Percentiles rank a stretch among this genome's conserved stretches.
Conservation (phyloP, 805 yeast genomes). For the Candida dendrica region DNA sequence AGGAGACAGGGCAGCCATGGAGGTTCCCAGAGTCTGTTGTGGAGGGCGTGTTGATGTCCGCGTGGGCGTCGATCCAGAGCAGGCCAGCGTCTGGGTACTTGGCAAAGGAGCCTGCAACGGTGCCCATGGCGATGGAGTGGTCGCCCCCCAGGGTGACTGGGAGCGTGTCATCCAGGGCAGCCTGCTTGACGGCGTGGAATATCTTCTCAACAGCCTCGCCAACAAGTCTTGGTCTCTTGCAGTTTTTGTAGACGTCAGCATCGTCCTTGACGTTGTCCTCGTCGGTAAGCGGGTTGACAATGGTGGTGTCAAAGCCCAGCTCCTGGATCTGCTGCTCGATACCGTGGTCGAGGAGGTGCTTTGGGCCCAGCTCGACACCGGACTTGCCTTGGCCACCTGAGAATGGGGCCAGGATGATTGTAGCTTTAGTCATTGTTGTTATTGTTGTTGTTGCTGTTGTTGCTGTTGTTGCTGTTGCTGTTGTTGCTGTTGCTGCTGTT, state of each 20-base stretch:
- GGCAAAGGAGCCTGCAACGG: conserved; percentile 76
- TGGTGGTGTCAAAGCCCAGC: conserved; percentile 64
- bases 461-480: too few relatives aligned
- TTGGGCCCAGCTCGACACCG: conserved; percentile 95
- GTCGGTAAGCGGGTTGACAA: conserved; percentile 47
- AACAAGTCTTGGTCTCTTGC: conserved; percentile 74
- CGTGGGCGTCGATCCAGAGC: conserved; percentile 97
- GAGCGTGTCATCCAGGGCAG: conserved; percentile 42
- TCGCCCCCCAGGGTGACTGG: conserved; percentile 94
- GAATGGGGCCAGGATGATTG: conserved; percentile 86
- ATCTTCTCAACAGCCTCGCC: conserved; percentile 62
- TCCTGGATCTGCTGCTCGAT: conserved; percentile 51
- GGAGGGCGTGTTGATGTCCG: conserved; percentile 86
- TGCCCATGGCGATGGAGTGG: conserved; percentile 92
- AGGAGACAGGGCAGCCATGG: conserved; percentile 95
- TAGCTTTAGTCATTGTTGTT: conserved; percentile 29
- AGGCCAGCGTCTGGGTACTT: conserved; percentile 83
- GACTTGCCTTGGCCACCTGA: conserved; percentile 92
- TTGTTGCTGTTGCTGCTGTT: conserved; percentile 26
- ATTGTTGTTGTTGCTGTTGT: too few relatives aligned
- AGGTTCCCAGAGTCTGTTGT: conserved; percentile 84
- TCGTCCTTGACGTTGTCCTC: conserved; percentile 32
- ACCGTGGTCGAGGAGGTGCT: conserved; percentile 67
- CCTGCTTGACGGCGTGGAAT: conserved; percentile 48
- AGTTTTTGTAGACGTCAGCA: conserved; percentile 45